Evolutionary conservation across 2,329 filamentous ascomycete genomes (phyloP).

Genomic region (Pseudophaeomoniella oleicola): DNA sequence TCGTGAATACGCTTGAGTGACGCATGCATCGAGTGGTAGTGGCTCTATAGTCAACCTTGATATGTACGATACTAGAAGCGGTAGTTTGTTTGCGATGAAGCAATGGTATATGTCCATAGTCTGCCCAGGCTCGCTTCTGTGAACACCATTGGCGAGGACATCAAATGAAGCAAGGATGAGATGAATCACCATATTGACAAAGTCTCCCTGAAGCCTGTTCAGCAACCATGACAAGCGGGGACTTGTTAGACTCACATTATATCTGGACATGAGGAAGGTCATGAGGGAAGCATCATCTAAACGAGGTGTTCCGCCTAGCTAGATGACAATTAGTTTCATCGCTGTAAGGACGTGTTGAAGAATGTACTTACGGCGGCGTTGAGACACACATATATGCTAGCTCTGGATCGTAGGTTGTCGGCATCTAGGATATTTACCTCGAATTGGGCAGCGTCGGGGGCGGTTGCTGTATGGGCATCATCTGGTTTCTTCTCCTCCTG

Average conservation of each 20-base stretch:
- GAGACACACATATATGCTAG: conserved; percentile 72
- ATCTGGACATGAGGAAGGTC: conserved; percentile 70
- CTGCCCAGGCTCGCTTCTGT: conserved; percentile 47
- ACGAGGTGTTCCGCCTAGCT: conserved; percentile 70
- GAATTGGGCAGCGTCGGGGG: conserved; percentile 29
- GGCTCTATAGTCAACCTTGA: conserved; percentile 42
- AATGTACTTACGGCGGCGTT: conserved; percentile 53
- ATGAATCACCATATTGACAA: conserved; percentile 64
- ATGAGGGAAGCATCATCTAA: conserved; percentile 69
- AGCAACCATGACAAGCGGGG: conserved; percentile 4
- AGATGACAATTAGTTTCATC: conserved; percentile 17
- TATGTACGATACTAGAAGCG: conserved; percentile 44
- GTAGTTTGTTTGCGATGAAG: conserved; percentile 66
- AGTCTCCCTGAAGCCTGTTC: conserved; percentile 46
- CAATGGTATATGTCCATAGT: conserved; percentile 63
- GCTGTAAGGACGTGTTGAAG: not conserved
- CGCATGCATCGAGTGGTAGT: conserved; percentile 47
- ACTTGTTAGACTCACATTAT: conserved; percentile 46
- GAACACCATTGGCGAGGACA: conserved; percentile 71
- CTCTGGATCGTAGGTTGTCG: conserved; percentile 59
- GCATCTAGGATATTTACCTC: conserved; percentile 46
- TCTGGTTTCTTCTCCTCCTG: conserved; percentile 3
- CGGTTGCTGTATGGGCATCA: conserved; percentile 5
- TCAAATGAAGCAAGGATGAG: conserved; percentile 83
- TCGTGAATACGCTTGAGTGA: conserved; percentile 49